A percentile compares a stretch with the other conserved stretches of the same genome.
phyloP scores from a whole-genome alignment of 495 filamentous ascomycete genomes.

The Daldinia vernicosa region DNA sequence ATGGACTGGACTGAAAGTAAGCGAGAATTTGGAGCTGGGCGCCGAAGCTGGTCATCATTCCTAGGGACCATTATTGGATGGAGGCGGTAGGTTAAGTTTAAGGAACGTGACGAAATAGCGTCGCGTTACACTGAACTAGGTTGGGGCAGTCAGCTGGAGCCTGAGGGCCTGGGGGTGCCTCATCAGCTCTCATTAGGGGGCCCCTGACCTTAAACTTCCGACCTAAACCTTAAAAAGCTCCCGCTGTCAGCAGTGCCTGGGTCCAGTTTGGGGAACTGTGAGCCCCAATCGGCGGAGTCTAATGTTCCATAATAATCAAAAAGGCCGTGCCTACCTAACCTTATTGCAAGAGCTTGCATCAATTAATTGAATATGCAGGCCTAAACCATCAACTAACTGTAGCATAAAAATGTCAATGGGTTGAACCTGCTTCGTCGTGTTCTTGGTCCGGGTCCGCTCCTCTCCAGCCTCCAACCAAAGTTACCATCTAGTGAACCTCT shows the following conservation, averaged over 20 bases:
- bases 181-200: slow-evolving; percentile 1
- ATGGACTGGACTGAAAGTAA: slow-evolving; percentile 57
- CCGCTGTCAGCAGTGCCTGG: not conserved
- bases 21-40: slow-evolving; percentile 51
- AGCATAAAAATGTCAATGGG: not conserved
- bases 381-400: not conserved
- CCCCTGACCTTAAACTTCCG: slow-evolving; percentile 4
- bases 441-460: not conserved
- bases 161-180: too few species aligned
- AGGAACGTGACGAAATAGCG: slow-evolving; percentile 30
- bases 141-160: not conserved
- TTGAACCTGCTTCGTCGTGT: not conserved
- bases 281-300: not conserved
- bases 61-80: slow-evolving; percentile 49
- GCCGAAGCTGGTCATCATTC: slow-evolving; percentile 43
- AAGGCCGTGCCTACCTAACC: too few species aligned
- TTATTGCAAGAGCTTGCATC: not conserved
- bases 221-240: slow-evolving; percentile 16
- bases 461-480: not conserved
- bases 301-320: not conserved
- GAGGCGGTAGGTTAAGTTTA: not conserved
- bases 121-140: slow-evolving; percentile 20
- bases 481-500: not conserved
- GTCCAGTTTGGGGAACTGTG: not conserved
- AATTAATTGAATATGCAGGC: not conserved